Base-by-base conservation (phyloP, 192 early-diverging fungal species). In the Funneliformis geosporum region DNA sequence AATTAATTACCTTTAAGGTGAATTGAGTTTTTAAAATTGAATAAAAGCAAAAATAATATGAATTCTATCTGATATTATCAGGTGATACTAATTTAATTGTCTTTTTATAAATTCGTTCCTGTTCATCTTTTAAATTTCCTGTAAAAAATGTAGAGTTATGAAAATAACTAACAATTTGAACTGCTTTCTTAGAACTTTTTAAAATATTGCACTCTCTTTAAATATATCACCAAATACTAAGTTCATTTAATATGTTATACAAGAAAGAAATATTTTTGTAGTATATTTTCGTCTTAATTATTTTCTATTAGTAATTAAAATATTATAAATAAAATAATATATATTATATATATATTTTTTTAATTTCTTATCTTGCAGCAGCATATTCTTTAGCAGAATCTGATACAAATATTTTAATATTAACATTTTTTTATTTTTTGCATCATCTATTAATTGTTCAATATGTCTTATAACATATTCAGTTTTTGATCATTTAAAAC, bases 151-250 rank as follows among this genome's bases (percentile, higher is more conserved):
- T 21, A 23, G 67, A 69, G 2, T 5, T 7, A 69, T 69, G 67
- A 12, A 73, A 73, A 47, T 27, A 73, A 47, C 70, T 73, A 7
- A 73, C 25, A 73, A 73, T 73, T 3, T 8, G 70, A n/a, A 73
- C n/a, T 33, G 46, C 70, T 14, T 73, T 9, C 7, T 73, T 47
- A n/a, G 46, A 73, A 47, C 33, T 73, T 16, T 73, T 73, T 73
- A 0, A 28, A 42, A 73, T 9, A 42, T 1, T 44, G 10, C 4
- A 55, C 6, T 42, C 27, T 73, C 46, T 12, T 73, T 73, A 10
- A 73, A 73, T n/a, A 73, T 73, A 47, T 73, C 23, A 47, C 42
- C 46, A 47, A 73, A 73, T 42, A 73, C 44, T 16, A 73, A 33
- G 1, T 55, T 73, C n/a, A 55, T 73, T 10, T 73, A n/a, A 9